phyloP scores from a whole-genome alignment of 306 rosid genomes.

The Prosopis cineraria region DNA sequence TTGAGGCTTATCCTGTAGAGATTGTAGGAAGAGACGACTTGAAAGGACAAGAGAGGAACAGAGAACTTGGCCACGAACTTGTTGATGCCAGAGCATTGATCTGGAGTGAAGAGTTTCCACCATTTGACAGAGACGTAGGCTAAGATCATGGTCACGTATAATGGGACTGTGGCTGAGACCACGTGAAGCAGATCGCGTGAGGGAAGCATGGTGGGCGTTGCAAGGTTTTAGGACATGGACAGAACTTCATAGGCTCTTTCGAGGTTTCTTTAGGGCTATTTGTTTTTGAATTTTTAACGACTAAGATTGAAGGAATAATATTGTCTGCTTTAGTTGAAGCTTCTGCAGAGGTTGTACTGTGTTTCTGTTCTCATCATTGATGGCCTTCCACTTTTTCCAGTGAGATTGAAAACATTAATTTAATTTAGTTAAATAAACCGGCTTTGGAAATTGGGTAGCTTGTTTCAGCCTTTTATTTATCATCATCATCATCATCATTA shows the following conservation, averaged over 20 bases:
- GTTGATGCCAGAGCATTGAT: constrained; percentile 92
- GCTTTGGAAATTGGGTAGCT: constrained; percentile 1
- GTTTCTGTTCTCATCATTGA: constrained; percentile 42
- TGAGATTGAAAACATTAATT: background rate
- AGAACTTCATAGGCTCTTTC: constrained; percentile 42
- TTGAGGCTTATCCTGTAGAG: constrained; percentile 75
- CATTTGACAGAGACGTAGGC: constrained; percentile 87
- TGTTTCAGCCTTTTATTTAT: constrained; percentile 26
- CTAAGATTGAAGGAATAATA: constrained; percentile 39
- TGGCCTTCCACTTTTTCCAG: constrained; percentile 33
- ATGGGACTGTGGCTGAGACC: constrained; percentile 80
- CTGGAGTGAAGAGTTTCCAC: constrained; percentile 92
- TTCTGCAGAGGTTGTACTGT: constrained; percentile 54
- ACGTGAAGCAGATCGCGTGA: constrained; percentile 72
- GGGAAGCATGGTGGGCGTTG: constrained; percentile 74
- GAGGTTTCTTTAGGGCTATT: constrained; percentile 28
- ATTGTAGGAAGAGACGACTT: constrained; percentile 76
- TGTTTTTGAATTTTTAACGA: constrained; percentile 32
- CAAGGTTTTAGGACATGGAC: constrained; percentile 32
- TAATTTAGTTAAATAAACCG: background rate
- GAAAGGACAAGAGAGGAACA: constrained; percentile 85
- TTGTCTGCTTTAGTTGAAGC: constrained; percentile 54
- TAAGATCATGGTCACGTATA: constrained; percentile 80
- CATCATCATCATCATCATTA: too few relatives aligned
- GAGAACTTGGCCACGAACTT: constrained; percentile 93